Evolutionary conservation across 306 rosid species (phyloP), one percentile per base, ranked within the genome.

Genomic region (Amphicarpaea edgeworthii): DNA sequence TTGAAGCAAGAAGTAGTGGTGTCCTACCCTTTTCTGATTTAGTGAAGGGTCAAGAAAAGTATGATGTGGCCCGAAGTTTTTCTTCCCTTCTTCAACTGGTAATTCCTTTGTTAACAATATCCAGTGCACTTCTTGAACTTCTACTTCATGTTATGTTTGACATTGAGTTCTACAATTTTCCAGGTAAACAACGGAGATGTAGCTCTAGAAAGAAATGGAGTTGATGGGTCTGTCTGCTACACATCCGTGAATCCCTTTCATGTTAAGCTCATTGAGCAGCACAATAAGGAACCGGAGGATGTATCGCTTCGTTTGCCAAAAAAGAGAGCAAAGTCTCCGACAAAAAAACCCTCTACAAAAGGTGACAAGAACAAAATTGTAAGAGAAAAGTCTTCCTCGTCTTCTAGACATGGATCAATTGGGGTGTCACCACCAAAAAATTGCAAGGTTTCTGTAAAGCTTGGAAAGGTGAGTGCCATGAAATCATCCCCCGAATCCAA

Each of bases 71-170:
- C 53, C 87, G 99, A 81, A 95, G 92, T 81, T 95, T 95, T 81
- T 86, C 97, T 72, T 91, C 99, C 10, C 90, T 95, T 41, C 92
- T 95, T 77, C 99, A 95, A 81, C 75, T 95, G 97, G 97, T 95
- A 90, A 42, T 54, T 79, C 54, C 41, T 68, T 62, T 65, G 41
- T 72, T 77, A 47, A 12, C 73, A 41, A 17, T 54, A 67, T 49
- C 41, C 21, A 30, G 15, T 63, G 49, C 30, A 12, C 17, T 68
- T 64, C 12, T 66, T 76, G 42, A 55, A 50, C 45, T 34, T 40
- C 38, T 65, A 45, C 77, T 72, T 75, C 60, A 55, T 58, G 12
- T 76, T 65, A n/a, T 11, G 57, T 79, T 69, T 59, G 67, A 15
- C 12, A n/a, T 24, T 14, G 49, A 68, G 5, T 37, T 70, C 16